Conservation (phyloP, 139 green algal genomes). For the Eudorina sp. region DNA sequence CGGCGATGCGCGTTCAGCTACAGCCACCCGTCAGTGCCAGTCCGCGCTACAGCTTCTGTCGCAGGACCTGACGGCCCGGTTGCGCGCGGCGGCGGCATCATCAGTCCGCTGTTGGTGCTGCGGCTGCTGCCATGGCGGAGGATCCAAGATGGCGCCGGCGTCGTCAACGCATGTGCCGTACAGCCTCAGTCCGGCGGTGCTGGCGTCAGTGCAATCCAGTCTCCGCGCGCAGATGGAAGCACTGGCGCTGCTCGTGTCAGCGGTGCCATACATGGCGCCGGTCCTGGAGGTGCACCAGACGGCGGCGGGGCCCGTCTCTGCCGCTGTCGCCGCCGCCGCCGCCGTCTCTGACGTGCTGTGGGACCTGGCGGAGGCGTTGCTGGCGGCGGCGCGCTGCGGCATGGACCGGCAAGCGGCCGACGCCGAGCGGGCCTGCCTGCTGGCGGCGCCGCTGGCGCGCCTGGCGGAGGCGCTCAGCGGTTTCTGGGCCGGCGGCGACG, state of each 20-base stretch:
- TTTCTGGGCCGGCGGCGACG: not conserved
- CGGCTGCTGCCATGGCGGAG: not conserved
- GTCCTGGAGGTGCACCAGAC: too few relatives aligned
- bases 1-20: too few relatives aligned
- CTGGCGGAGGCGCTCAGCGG: not conserved
- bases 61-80: not conserved
- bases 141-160: not conserved
- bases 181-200: not conserved
- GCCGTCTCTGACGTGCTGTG: not conserved
- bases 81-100: not conserved
- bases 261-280: not conserved
- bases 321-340: not conserved
- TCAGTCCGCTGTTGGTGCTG: not conserved
- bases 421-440: not conserved
- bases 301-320: too few relatives aligned
- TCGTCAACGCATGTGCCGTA: not conserved
- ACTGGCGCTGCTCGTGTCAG: not conserved
- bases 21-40: not conserved
- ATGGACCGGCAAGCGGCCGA: not conserved
- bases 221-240: not conserved
- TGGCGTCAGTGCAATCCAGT: not conserved
- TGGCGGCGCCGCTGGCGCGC: not conserved
- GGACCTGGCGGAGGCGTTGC: not conserved
- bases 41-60: constrained; percentile 23
- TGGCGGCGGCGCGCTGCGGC: not conserved